phyloP scores from a whole-genome alignment of 208 protist genomes.

The Leishmania amazonensis region DNA sequence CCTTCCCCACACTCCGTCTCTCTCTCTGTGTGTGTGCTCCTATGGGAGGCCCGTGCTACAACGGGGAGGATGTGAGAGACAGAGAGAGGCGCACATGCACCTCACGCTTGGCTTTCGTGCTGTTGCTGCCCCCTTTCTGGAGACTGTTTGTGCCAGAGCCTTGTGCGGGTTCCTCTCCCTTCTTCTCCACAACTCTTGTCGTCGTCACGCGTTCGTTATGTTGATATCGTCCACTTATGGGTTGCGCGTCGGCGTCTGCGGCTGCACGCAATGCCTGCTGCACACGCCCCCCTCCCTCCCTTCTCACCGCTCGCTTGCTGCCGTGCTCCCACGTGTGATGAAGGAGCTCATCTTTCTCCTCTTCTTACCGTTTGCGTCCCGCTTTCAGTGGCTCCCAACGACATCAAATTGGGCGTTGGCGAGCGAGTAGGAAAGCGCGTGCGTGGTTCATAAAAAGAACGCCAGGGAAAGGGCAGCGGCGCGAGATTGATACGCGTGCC shows the following conservation, averaged over 20 bases:
- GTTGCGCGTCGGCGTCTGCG: too few relatives aligned
- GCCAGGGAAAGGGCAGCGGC: too few relatives aligned
- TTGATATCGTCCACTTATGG: too few relatives aligned
- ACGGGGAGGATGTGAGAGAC: background rate
- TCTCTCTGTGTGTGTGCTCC: background rate
- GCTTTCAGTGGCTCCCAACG: background rate
- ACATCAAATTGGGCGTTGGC: background rate
- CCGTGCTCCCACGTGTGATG: background rate
- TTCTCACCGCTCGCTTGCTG: background rate
- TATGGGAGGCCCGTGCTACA: too few relatives aligned
- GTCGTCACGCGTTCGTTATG: background rate
- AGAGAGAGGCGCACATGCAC: background rate
- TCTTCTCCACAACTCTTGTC: background rate
- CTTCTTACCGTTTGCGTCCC: background rate
- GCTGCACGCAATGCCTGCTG: too few relatives aligned
- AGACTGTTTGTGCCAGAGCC: background rate
- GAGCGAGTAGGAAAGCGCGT: background rate
- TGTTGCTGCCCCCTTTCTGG: background rate
- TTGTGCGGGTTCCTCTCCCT: constrained; percentile 1
- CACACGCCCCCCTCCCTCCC: background rate
- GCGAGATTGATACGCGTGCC: background rate
- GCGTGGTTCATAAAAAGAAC: background rate
- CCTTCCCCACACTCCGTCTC: background rate
- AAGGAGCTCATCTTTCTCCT: background rate
- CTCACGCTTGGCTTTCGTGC: background rate